phyloP scores from a whole-genome alignment of 768 basidiomycete species.

The Trametes maxima region DNA sequence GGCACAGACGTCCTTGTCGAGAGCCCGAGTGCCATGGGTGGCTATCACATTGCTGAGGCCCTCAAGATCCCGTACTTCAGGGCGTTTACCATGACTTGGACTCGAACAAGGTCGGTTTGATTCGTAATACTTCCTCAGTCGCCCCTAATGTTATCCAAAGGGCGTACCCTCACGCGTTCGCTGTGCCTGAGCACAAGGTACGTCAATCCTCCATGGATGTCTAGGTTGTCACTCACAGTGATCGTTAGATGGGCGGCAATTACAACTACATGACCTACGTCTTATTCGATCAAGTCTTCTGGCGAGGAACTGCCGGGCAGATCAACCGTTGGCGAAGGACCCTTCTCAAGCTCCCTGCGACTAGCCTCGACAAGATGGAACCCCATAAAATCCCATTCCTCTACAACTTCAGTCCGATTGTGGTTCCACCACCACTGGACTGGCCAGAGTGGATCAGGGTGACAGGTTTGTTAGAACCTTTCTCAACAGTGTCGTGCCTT shows the following conservation, averaged over 20 bases:
- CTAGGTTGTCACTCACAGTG: neutral
- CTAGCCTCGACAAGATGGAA: constrained; percentile 93
- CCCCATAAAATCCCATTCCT: constrained; percentile 97
- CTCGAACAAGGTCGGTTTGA: constrained; percentile 67
- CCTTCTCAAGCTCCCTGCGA: constrained; percentile 71
- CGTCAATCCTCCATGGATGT: constrained; percentile 11
- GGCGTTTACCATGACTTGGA: constrained; percentile 98
- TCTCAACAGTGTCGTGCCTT: constrained; percentile 2
- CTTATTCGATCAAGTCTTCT: constrained; percentile 98
- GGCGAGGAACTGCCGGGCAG: constrained; percentile 92
- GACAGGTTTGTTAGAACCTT: constrained; percentile 56
- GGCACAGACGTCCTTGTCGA: constrained; percentile 92
- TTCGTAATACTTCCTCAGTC: neutral
- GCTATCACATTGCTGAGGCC: constrained; percentile 96
- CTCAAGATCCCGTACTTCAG: constrained; percentile 91
- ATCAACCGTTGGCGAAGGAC: constrained; percentile 93
- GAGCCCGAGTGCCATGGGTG: constrained; percentile 96
- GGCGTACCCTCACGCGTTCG: constrained; percentile 97
- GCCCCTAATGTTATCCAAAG: constrained; percentile 38
- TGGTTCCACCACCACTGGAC: constrained; percentile 92
- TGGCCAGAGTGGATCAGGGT: constrained; percentile 99
- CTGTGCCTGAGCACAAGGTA: constrained; percentile 94
- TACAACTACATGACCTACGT: constrained; percentile 99
- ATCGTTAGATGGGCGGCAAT: constrained; percentile 82
- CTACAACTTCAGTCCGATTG: constrained; percentile 92